A percentile compares a stretch with the other conserved stretches of the same genome.
Conservation (phyloP, 179 eudicot species). For the Silene vulgaris region DNA sequence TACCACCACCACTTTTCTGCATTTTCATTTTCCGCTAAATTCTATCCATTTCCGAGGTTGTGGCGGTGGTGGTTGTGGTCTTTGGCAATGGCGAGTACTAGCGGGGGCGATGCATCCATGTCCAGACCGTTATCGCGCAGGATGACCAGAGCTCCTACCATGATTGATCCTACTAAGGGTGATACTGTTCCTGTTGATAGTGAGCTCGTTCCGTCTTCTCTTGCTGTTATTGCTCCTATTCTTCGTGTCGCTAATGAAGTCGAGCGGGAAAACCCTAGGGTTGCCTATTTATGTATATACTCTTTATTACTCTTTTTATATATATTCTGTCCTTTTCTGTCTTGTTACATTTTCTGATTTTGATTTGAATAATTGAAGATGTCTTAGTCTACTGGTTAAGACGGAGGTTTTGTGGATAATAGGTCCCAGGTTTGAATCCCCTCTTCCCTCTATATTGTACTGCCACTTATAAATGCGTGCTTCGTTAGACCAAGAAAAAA, state of each 20-base stretch:
- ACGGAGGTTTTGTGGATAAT: too few species aligned
- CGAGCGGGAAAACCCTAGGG: slow-evolving; percentile 61
- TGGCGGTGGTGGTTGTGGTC: too few species aligned
- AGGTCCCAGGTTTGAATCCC: too few species aligned
- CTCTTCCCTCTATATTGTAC: too few species aligned
- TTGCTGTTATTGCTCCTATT: slow-evolving; percentile 69
- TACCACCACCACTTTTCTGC: neutral
- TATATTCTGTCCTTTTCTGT: too few species aligned
- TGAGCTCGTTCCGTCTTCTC: slow-evolving; percentile 85
- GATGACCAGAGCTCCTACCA: slow-evolving; percentile 39
- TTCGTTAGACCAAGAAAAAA: too few species aligned
- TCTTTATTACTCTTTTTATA: slow-evolving; percentile 1
- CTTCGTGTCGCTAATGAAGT: slow-evolving; percentile 89
- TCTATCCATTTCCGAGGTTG: too few species aligned
- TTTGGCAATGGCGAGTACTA: slow-evolving; percentile 57
- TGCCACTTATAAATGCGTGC: too few species aligned
- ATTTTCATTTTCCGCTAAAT: neutral
- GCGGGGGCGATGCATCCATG: slow-evolving; percentile 33
- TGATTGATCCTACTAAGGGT: slow-evolving; percentile 42
- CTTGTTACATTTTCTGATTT: too few species aligned
- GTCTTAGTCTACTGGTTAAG: too few species aligned
- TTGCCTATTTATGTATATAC: slow-evolving; percentile 71
- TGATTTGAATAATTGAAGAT: too few species aligned
- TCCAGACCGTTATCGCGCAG: slow-evolving; percentile 40
- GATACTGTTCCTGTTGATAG: slow-evolving; percentile 57